Evolutionary conservation across 495 filamentous ascomycete genomes (phyloP).

Genomic region (Diplogelasinospora grovesii): DNA sequence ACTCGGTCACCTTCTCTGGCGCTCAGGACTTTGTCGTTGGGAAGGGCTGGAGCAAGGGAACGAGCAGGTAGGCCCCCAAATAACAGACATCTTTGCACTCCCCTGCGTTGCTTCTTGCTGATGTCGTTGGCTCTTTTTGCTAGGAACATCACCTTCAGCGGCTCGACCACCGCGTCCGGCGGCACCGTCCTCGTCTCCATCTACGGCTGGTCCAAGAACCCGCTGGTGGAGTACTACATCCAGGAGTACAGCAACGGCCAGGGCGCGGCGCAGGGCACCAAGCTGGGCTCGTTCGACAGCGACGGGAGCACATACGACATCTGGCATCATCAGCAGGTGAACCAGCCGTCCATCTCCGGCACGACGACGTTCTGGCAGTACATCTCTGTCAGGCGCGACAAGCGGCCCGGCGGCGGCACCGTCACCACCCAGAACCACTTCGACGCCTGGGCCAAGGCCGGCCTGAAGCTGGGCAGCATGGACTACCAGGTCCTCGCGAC

Average conservation of each 20-base stretch:
- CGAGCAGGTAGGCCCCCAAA: constrained; percentile 35
- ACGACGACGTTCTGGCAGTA: constrained; percentile 56
- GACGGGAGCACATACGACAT: constrained; percentile 56
- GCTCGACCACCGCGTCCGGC: constrained; percentile 6
- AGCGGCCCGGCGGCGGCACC: constrained; percentile 33
- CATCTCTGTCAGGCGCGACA: constrained; percentile 45
- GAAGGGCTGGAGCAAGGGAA: constrained; percentile 51
- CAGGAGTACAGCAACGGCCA: constrained; percentile 52
- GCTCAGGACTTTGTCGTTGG: constrained; percentile 54
- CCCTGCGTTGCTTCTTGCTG: not conserved
- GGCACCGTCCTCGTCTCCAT: constrained; percentile 30
- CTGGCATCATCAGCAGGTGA: constrained; percentile 44
- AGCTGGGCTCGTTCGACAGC: constrained; percentile 44
- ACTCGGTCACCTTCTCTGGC: constrained; percentile 32
- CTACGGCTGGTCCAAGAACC: constrained; percentile 56
- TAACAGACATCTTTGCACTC: too few species aligned
- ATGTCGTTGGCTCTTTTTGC: not conserved
- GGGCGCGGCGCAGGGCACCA: constrained; percentile 36
- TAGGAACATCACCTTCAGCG: constrained; percentile 20
- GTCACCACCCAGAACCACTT: constrained; percentile 50
- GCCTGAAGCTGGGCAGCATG: constrained; percentile 45
- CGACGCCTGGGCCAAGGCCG: constrained; percentile 44
- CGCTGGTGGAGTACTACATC: constrained; percentile 59
- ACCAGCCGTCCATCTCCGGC: constrained; percentile 51
- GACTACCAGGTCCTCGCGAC: constrained; percentile 53